A percentile compares a stretch with the other conserved stretches of the same genome.
These are phyloP conservation scores for Pseudocercospora vitis DNA, from an alignment of 2,329 filamentous ascomycete species.

Conservation along the genomic window DNA sequence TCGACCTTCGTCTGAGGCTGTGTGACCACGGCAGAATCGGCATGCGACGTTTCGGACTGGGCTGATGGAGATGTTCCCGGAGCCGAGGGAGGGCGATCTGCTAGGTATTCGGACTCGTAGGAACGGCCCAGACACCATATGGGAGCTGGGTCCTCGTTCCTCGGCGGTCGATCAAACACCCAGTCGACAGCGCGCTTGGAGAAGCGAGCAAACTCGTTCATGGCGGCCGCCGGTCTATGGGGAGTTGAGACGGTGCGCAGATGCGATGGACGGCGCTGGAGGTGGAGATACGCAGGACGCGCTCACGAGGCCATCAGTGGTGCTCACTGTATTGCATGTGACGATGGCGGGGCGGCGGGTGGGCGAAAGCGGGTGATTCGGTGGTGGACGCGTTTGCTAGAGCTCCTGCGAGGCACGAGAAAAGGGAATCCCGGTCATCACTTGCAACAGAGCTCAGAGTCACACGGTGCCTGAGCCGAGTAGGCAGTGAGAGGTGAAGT, in stretches of 20 bases:
- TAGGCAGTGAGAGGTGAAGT: not conserved
- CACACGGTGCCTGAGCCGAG: not conserved
- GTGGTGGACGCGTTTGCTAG: not conserved
- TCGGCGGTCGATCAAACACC: conserved; percentile 87
- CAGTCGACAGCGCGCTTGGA: conserved; percentile 79
- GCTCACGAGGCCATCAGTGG: conserved; percentile 7
- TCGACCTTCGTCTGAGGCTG: conserved; percentile 22
- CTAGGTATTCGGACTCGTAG: conserved; percentile 49
- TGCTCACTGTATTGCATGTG: not conserved
- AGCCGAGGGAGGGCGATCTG: conserved; percentile 21
- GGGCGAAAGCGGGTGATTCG: not conserved
- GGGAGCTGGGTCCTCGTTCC: conserved; percentile 71
- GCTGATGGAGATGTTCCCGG: conserved; percentile 34
- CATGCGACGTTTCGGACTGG: conserved; percentile 34
- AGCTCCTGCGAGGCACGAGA: not conserved
- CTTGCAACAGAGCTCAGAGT: not conserved
- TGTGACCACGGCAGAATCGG: conserved; percentile 37
- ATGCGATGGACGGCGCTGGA: not conserved
- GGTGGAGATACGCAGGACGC: not conserved
- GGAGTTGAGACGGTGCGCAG: not conserved
- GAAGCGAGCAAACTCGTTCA: conserved; percentile 75
- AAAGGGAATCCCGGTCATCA: not conserved
- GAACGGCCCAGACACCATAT: conserved; percentile 76
- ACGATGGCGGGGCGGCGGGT: not conserved
- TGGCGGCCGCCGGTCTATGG: conserved; percentile 34